Percentiles rank a stretch among this genome's conserved stretches.
These are phyloP conservation scores for Yarrowia sp. DNA, from an alignment of 805 yeast genomes.

Conservation along the genomic window DNA sequence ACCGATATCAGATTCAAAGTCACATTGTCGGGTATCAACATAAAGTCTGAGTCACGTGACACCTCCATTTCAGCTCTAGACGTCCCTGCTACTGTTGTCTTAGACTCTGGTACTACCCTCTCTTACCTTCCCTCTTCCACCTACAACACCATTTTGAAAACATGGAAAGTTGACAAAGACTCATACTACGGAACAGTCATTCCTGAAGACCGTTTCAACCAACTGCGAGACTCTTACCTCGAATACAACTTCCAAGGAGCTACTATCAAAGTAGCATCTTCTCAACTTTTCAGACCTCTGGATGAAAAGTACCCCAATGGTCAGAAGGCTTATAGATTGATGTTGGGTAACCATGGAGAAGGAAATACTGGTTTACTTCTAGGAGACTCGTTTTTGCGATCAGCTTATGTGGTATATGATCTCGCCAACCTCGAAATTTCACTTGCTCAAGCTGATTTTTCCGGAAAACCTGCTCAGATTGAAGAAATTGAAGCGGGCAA, in stretches of 20 bases:
- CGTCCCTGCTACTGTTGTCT: no score
- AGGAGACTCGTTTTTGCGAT: conserved; percentile 63
- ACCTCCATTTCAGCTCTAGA: no score
- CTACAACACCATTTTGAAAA: no score
- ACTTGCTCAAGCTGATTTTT: conserved; percentile 49
- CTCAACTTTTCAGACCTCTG: conserved; percentile 49
- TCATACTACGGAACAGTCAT: no score
- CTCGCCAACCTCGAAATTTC: conserved; percentile 55
- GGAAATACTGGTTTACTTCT: conserved; percentile 45
- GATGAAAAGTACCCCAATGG: conserved; percentile 31
- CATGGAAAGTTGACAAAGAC: no score
- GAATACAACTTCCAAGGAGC: conserved; percentile 28
- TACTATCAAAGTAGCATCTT: conserved; percentile 83
- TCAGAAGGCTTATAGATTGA: background rate
- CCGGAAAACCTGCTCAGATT: background rate
- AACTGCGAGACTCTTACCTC: no score
- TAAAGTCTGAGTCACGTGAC: no score
- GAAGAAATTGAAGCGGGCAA: conserved; percentile 3
- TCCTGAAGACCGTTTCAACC: no score
- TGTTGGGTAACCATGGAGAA: background rate
- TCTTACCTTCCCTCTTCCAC: no score
- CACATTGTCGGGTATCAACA: no score
- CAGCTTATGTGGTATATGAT: conserved; percentile 65
- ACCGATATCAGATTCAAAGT: no score
- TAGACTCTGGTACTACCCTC: no score